Conservation (phyloP, 202 grass and related monocot genomes). For the Saccharum hybrid region DNA sequence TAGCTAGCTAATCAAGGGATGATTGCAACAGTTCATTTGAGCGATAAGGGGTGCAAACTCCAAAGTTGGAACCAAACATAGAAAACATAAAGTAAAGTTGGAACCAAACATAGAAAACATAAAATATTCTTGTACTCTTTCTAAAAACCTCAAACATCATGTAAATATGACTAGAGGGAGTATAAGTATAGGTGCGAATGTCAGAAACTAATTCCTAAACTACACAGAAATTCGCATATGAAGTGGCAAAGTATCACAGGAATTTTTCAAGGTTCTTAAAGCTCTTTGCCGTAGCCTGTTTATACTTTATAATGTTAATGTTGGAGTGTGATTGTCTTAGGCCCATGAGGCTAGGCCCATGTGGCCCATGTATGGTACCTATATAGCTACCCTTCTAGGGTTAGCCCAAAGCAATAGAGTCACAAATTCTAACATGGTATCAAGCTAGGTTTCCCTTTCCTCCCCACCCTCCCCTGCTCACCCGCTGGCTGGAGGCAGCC, state of each 20-base stretch:
- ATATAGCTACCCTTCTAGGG: too few species aligned
- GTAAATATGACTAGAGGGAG: background rate
- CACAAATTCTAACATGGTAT: too few species aligned
- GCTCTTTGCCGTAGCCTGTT: constrained; percentile 21
- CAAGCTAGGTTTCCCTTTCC: too few species aligned
- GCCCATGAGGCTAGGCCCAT: too few species aligned
- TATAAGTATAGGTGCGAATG: background rate
- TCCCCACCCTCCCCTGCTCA: too few species aligned
- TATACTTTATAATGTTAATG: constrained; percentile 1
- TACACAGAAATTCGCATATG: background rate
- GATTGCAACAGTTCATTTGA: background rate
- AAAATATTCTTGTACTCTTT: background rate
- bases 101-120: background rate
- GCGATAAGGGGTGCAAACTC: background rate
- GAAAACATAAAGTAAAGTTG: background rate
- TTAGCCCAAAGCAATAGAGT: too few species aligned
- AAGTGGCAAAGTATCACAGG: background rate
- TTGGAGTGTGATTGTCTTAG: too few species aligned
- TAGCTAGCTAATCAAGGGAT: background rate
- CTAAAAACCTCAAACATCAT: background rate
- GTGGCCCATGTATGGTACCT: too few species aligned
- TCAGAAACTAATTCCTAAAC: constrained; percentile 8
- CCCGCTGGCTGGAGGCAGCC: too few species aligned
- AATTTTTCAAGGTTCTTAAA: background rate
- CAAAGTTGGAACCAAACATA: background rate